Evolutionary conservation across 2,329 filamentous ascomycete genomes (phyloP).

Genomic region (Colletotrichum sp.): DNA sequence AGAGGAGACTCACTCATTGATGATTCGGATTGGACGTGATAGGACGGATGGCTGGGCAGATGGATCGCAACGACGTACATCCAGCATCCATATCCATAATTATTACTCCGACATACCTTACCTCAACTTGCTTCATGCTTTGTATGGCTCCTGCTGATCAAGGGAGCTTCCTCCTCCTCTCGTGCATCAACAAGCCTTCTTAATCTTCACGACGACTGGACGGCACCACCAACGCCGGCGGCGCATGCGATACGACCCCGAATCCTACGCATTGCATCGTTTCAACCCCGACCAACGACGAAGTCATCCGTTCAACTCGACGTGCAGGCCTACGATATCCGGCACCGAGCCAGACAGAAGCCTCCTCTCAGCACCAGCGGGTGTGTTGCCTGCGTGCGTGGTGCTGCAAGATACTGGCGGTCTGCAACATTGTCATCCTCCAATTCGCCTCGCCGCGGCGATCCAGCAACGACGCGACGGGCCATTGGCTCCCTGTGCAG

Average conservation of each 20-base stretch:
- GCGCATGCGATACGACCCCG: neutral
- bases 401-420: slow-evolving; percentile 17
- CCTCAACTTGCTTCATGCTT: neutral
- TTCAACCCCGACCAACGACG: neutral
- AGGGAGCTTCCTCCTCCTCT: neutral
- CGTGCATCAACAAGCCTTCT: neutral
- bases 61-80: slow-evolving; percentile 5
- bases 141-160: neutral
- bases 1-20: neutral
- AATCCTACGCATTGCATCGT: neutral
- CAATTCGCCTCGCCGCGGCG: slow-evolving; percentile 10
- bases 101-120: neutral
- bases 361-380: neutral
- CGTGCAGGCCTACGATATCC: neutral
- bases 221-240: neutral
- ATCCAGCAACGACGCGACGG: slow-evolving; percentile 5
- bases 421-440: slow-evolving; percentile 15
- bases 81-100: slow-evolving; percentile 7
- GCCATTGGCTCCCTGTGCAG: slow-evolving; percentile 15
- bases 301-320: neutral
- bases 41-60: neutral
- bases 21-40: neutral
- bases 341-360: neutral
- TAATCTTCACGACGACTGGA: neutral
- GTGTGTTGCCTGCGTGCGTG: neutral